Evolutionary conservation across 345 rosid species (phyloP), one percentile per base, ranked within the genome.

Genomic region (Corymbia maculata): DNA sequence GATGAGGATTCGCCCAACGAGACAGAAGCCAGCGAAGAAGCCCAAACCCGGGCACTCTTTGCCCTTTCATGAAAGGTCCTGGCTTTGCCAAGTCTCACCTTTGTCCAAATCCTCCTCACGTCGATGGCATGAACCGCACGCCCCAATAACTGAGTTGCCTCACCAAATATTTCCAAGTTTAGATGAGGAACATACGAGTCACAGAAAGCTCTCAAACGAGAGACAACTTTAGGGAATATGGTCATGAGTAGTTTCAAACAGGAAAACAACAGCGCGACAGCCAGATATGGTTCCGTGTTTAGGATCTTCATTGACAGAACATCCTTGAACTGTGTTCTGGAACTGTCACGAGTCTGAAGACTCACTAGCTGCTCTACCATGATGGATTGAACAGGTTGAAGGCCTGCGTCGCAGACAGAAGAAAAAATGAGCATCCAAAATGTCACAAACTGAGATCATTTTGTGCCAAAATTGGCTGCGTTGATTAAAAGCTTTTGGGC

Each of bases 11-110:
- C 92, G 12, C 98, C 98, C 90, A 96, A 89, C 11, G 98, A 94
- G 87, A 97, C 98, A 12, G 99, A 97, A 17, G 99, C 98, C 42
- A 96, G 92, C 10, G 99, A 96, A 36, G 98, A 95, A 79, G 98
- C 98, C 99, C 98, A 97, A n/a, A 94, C 99, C 85, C 92, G 93
- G 36, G 95, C 98, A 68, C 91, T 97, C 91, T 90, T 96, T 19
- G 99, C 98, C 45, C 99, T 89, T 89, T 91, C 94, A 24, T 92
- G 98, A 89, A 97, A 96, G 94, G 89, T 94, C 90, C 98, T 94
- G 85, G 94, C 93, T 94, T 96, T 97, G 92, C 92, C 89, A 55
- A 96, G 90, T 87, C 94, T 92, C 70, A 98, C 93, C 87, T 90
- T 98, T 75, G 92, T 91, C 99, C 97, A 96, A 86, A 95, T 86